Percentiles rank a stretch among this genome's conserved stretches.
phyloP scores from a whole-genome alignment of 1,139 yeast genomes.

The Lodderomyces parapsilosis region DNA sequence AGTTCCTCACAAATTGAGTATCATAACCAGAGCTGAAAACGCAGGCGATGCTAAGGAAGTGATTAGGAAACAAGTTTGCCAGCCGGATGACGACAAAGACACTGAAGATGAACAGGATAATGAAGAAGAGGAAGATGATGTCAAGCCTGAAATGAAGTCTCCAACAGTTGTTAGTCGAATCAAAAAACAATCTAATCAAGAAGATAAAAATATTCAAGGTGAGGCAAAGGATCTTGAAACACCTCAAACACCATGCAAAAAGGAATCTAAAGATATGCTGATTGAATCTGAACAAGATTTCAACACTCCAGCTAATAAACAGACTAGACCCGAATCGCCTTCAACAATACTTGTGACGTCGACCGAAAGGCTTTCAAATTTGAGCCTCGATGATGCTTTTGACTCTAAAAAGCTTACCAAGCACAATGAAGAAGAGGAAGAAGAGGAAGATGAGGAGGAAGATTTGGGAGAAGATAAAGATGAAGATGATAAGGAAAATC shows the following conservation, averaged over 20 bases:
- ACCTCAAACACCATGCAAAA: slow-evolving; percentile 33
- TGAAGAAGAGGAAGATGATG: slow-evolving; percentile 2
- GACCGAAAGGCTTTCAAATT: slow-evolving; percentile 15
- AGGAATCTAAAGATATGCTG: slow-evolving; percentile 26
- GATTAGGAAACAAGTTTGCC: slow-evolving; percentile 11
- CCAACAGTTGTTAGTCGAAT: slow-evolving; percentile 93
- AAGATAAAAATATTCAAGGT: slow-evolving; percentile 1
- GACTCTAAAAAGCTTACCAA: neutral
- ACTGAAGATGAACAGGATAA: slow-evolving; percentile 8
- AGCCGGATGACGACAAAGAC: slow-evolving; percentile 10
- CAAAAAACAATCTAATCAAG: slow-evolving; percentile 11
- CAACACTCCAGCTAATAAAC: slow-evolving; percentile 25
- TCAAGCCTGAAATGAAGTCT: slow-evolving; percentile 33
- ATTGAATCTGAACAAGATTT: slow-evolving; percentile 22
- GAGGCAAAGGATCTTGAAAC: slow-evolving; percentile 2
- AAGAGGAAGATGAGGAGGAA: slow-evolving; percentile 1
- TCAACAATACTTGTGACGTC: slow-evolving; percentile 31
- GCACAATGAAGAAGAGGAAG: neutral
- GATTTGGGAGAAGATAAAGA: neutral
- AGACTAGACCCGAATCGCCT: slow-evolving; percentile 25
- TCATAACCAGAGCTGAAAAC: slow-evolving; percentile 19
- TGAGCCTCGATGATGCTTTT: slow-evolving; percentile 5
- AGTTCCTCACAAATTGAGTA: slow-evolving; percentile 36
- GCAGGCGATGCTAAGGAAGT: slow-evolving; percentile 11
- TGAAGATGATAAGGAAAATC: slow-evolving; percentile 4